Evolutionary conservation across 768 basidiomycete genomes (phyloP), one percentile per base, ranked within the genome.

Genomic region (Lepiota brunneoincarnata): DNA sequence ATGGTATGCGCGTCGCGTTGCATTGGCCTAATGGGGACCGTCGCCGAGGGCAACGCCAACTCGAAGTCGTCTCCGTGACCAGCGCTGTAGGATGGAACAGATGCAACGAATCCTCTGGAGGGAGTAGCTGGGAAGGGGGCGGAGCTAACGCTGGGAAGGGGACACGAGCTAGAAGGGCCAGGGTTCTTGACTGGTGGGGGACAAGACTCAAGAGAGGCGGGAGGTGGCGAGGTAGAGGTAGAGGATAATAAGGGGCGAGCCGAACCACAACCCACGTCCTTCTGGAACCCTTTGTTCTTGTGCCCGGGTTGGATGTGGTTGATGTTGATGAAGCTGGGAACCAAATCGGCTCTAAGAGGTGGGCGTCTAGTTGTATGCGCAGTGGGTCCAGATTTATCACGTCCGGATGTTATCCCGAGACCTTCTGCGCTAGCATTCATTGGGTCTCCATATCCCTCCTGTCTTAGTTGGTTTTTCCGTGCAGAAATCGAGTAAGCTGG

Each of bases 351-450:
- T 34, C n/a, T 51, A 43, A 43, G 34, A 44, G 23, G 42, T 39
- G 45, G 40, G 46, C 31, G 44, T 41, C 34, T 5, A 42, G 41
- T 20, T 31, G 45, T 21, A 15, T 15, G n/a, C 18, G 14, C 11
- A 12, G 46, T 35, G 35, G 50, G 43, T 41, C 42, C 39, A 48
- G 14, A 48, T 26, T 41, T 42, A 48, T 31, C 48, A 47, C 20
- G 44, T 18, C 12, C 17, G 26, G 44, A 40, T 46, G 38, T 38
- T 48, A 28, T 48, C 41, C 53, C 53, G 31, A 26, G 35, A 11
- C 31, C 9, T 37, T 45, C 43, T 45, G 14, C n/a, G 37, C 26
- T 46, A 26, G 45, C 34, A 34, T 20, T 23, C 36, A 28, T 17
- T 46, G 21, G 26, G 12, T 6, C 35, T n/a, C 23, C 12, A 31